A percentile compares a stretch with the other conserved stretches of the same genome.
Evolutionary conservation across 179 eudicot species (phyloP).

Genomic region (Patellifolia procumbens): DNA sequence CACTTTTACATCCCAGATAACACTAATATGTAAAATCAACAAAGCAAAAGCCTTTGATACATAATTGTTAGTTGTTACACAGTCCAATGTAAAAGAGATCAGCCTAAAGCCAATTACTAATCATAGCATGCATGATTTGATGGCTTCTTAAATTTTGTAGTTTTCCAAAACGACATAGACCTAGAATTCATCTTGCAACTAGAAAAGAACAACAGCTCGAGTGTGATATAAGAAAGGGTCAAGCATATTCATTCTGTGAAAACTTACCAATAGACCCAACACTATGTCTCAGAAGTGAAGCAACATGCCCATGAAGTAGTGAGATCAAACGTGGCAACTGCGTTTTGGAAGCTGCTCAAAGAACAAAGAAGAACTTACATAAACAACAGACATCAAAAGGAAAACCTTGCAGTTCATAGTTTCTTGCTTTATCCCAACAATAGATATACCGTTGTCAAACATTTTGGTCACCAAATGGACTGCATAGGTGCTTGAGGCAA

Average conservation of each 20-base stretch:
- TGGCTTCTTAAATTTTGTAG: background rate
- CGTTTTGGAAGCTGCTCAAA: slow-evolving; percentile 74
- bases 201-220: background rate
- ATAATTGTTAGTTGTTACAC: too few relatives aligned
- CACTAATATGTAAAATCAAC: background rate
- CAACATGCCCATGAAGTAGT: slow-evolving; percentile 85
- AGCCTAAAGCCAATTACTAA: background rate
- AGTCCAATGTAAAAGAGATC: background rate
- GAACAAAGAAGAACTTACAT: background rate
- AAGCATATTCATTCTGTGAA: background rate
- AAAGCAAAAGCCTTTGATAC: background rate
- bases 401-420: background rate
- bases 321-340: slow-evolving; percentile 79
- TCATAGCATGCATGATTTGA: slow-evolving; percentile 1
- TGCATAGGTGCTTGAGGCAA: slow-evolving; percentile 82
- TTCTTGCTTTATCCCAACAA: background rate
- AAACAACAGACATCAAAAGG: background rate
- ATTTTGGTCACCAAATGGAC: slow-evolving; percentile 87
- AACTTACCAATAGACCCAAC: slow-evolving; percentile 92
- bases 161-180: background rate
- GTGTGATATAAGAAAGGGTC: background rate
- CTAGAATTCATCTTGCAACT: background rate
- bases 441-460: slow-evolving; percentile 76
- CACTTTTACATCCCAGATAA: too few relatives aligned
- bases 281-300: slow-evolving; percentile 82